Evolutionary conservation across 768 basidiomycete species (phyloP), one percentile per base, ranked within the genome.

Genomic region (Lentinula aciculospora): DNA sequence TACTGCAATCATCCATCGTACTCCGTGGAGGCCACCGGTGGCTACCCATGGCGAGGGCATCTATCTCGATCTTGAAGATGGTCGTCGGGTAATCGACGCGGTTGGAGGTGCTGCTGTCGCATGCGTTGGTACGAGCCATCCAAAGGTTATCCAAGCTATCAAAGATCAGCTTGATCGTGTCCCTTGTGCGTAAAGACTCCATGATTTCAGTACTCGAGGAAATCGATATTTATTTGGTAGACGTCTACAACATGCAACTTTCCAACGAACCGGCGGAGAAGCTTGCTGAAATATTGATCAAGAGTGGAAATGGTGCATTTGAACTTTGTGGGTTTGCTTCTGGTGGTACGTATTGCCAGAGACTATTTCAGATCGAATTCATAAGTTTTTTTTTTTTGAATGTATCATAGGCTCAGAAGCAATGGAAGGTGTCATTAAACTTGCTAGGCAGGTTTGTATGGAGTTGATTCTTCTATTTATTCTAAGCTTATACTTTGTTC

Each of bases 231-330:
- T 12, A n/a, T 32, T 19, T 28, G 29, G 31, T 53, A 92, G 92
- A 93, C 78, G 86, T 91, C 4, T 94, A 92, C 66, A 92, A 88
- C 61, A 86, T 91, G 83, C 91, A 93, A 66, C 67, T 92, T 19
- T 86, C 89, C 7, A 93, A 84, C 62, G 77, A 83, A 54, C 89
- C 92, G 49, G 91, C 93, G 10, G 92, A 94, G 65, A 81, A 84
- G 50, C 78, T 95, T 25, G 91, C 92, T 1, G 78, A 82, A 42
- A 67, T 79, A 15, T 71, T 94, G 23, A 73, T 91, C 3, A 76
- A 80, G n/a, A 74, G 73, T 4, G 83, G 89, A 56, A 74, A 87
- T 34, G 88, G 91, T 13, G 89, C 86, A 1, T 94, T 94, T 65
- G 82, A 83, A 51, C 71, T 82, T 9, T 81, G 77, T 58, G 85